phyloP scores from a whole-genome alignment of 225 moss, liverwort and hornwort genomes.

The Rhytidiadelphus loreus region DNA sequence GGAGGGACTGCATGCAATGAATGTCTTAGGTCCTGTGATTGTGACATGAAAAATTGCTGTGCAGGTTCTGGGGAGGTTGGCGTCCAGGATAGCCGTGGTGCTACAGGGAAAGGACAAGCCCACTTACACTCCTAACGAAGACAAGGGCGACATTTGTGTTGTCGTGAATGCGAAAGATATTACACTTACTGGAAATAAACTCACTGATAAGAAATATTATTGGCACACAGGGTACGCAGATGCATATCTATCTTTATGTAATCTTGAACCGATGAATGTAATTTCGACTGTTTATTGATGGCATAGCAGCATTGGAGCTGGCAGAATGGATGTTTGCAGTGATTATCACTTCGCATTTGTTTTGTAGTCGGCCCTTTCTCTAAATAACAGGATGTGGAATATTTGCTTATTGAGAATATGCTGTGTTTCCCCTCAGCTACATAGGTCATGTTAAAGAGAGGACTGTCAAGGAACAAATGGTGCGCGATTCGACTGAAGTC shows the following conservation, averaged over 20 bases:
- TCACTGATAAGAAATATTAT: slow-evolving; percentile 83
- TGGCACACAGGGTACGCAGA: slow-evolving; percentile 91
- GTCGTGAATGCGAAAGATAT: slow-evolving; percentile 86
- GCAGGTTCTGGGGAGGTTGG: slow-evolving; percentile 88
- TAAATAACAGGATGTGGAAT: background rate
- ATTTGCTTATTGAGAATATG: background rate
- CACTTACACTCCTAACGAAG: slow-evolving; percentile 65
- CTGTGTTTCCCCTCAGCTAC: slow-evolving; percentile 39
- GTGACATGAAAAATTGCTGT: background rate
- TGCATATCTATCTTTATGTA: background rate
- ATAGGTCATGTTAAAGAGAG: slow-evolving; percentile 94
- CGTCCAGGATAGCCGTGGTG: slow-evolving; percentile 80
- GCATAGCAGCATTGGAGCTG: background rate
- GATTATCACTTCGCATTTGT: background rate
- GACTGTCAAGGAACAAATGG: slow-evolving; percentile 94
- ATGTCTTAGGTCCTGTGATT: background rate
- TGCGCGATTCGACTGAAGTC: slow-evolving; percentile 82
- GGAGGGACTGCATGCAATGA: background rate
- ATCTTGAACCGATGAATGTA: background rate
- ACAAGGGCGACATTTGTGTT: slow-evolving; percentile 90
- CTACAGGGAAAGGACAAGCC: slow-evolving; percentile 96
- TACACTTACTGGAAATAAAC: slow-evolving; percentile 83
- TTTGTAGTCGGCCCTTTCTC: background rate
- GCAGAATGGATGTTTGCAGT: background rate
- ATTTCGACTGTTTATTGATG: background rate